Evolutionary conservation across 768 basidiomycete species (phyloP), one percentile per base, ranked within the genome.

Genomic region (Leccinellum rugosiceps): DNA sequence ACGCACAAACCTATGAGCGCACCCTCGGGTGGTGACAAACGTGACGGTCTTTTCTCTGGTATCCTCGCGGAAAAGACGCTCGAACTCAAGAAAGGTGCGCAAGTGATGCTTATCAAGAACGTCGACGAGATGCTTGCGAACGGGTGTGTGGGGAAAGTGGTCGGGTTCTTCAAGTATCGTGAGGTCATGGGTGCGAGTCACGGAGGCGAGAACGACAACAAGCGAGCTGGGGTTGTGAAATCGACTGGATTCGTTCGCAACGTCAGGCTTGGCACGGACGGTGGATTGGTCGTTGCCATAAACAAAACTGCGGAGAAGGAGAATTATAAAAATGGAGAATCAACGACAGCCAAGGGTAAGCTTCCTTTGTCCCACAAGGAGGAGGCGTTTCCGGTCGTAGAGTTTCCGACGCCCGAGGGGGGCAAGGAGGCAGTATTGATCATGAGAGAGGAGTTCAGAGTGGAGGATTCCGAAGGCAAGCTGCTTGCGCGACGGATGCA

Each of bases 31-130:
- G 21, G 32, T n/a, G 74, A 77, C 5, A 77, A 74, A 51, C 76
- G 80, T n/a, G 75, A 78, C 50, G 83, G 83, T 52, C 72, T 86
- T 13, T 75, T 90, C 19, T 73, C 77, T 23, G 84, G 80, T 63
- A 79, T 90, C 67, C 81, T 90, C 67, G 86, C 86, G 1, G 80
- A 83, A 31, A 73, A 72, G 44, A 67, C 65, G 3, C 76, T 92
- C 10, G 71, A 75, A 3, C 78, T 92, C 52, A 88, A 88, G 65
- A 64, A 77, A 19, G 80, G 80, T 35, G 81, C 84, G 10, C 88
- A 89, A 63, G 80, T 82, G 9, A 87, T 87, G 85, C 75, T 88
- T 28, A 78, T 88, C 69, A 88, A 88, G 75, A 90, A 90, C 63
- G 74, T 83, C 46, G 84, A 80, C 35, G 72, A 67, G 28, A 63